Percentiles rank a stretch among this genome's conserved stretches.
phyloP scores from a whole-genome alignment of 495 filamentous ascomycete genomes.

The Endocarpon pusillum region DNA sequence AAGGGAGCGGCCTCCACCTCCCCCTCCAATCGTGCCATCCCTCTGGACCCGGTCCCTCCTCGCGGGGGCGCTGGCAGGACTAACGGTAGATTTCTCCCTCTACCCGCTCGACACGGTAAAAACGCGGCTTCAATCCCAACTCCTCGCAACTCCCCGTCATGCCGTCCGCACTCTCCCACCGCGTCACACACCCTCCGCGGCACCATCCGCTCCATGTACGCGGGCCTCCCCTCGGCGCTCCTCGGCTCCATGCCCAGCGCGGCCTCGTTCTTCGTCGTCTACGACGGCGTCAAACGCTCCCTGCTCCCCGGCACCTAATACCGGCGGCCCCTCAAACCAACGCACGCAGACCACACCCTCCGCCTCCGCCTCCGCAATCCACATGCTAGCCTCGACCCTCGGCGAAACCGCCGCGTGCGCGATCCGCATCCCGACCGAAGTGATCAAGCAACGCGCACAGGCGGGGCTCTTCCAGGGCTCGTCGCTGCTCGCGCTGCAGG shows the following conservation, averaged over 20 bases:
- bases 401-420: slow-evolving; percentile 90
- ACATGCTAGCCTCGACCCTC: slow-evolving; percentile 75
- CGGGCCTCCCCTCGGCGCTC: slow-evolving; percentile 45
- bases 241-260: slow-evolving; percentile 85
- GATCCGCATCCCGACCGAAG: slow-evolving; percentile 86
- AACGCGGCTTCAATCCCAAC: slow-evolving; percentile 83
- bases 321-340: no score
- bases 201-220: slow-evolving; percentile 56
- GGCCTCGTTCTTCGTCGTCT: slow-evolving; percentile 95
- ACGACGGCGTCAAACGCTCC: slow-evolving; percentile 60
- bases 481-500: slow-evolving; percentile 37
- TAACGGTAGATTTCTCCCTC: slow-evolving; percentile 78
- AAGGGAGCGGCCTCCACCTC: no score
- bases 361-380: slow-evolving; percentile 26
- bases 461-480: slow-evolving; percentile 48
- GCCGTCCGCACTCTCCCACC: slow-evolving; percentile 56
- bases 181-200: slow-evolving; percentile 35
- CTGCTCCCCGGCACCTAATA: slow-evolving; percentile 31
- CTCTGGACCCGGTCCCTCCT: slow-evolving; percentile 36
- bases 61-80: slow-evolving; percentile 68
- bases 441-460: slow-evolving; percentile 91
- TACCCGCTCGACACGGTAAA: slow-evolving; percentile 88
- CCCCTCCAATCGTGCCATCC: no score
- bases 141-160: slow-evolving; percentile 51
- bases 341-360: slow-evolving; percentile 3